Base-by-base conservation (phyloP, 345 rosid species). In the Ricinus communis region DNA sequence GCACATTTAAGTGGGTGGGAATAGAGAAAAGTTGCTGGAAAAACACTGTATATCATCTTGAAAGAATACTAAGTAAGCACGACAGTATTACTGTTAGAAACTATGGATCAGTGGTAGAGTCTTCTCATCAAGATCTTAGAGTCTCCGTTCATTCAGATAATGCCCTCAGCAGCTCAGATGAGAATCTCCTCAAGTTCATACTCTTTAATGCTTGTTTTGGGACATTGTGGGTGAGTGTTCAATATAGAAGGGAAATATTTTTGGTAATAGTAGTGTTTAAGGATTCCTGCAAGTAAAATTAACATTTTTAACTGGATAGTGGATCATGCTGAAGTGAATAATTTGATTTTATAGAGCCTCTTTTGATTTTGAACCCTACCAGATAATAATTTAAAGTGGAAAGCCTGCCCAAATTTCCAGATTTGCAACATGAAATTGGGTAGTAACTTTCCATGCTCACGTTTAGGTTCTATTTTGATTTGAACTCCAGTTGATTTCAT, bases 201-300 rank as follows among this genome's bases (percentile, higher is more conserved):
- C 51, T 85, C 63, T 62, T 80, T 72, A 81, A 86, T 76, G 86
- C 92, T 74, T 84, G 84, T 77, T 75, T 71, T 31, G 81, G 86
- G 74, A 74, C 82, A 74, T 67, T 61, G 22, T 90, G 86, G 96
- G 96, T 94, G 80, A 78, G 96, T 83, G 57, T 33, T 66, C 52
- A 12, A 64, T 31, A 0, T 1, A 8, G 67, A 22, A 57, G 30
- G 58, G 56, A 27, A 1, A 51, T 0, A 65, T 71, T 59, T 31
- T 4, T 8, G 8, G 22, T 33, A 24, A 40, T 8, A 31, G 31
- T 27, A 18, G n/a, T 16, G 5, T 14, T 15, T 9, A 24, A 43
- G 31, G 36, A 16, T 30, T 62, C 2, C 27, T 61, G 24, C 18
- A 31, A 67, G 31, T 51, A 24, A 43, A 33, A 36, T 22, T 18